phyloP scores from a whole-genome alignment of 495 filamentous ascomycete genomes.

The Hypoxylon trugodes region DNA sequence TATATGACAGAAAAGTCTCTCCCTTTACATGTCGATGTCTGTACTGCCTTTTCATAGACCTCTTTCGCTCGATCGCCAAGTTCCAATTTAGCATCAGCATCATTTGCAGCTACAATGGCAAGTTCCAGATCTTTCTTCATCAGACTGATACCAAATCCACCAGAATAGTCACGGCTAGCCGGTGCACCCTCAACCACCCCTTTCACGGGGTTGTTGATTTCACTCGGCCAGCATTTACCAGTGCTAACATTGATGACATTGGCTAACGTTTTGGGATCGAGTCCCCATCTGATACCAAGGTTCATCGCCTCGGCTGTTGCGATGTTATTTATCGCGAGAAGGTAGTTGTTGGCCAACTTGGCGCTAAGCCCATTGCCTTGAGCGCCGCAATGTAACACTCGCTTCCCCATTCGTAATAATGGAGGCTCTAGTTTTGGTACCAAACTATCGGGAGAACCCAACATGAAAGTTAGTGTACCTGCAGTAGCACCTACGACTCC shows the following conservation, averaged over 20 bases:
- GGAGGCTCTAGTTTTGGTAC: constrained; percentile 69
- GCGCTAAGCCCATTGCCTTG: constrained; percentile 83
- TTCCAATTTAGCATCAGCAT: constrained; percentile 70
- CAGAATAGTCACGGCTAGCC: constrained; percentile 75
- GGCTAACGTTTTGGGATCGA: constrained; percentile 80
- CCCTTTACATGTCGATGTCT: constrained; percentile 67
- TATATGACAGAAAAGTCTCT: constrained; percentile 90
- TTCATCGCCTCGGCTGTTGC: constrained; percentile 94
- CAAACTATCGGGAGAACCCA: constrained; percentile 70
- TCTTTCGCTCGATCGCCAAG: constrained; percentile 69
- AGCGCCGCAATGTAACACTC: constrained; percentile 79
- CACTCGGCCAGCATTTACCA: constrained; percentile 89
- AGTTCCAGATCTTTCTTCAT: constrained; percentile 86
- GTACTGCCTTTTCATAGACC: constrained; percentile 72
- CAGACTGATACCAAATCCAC: constrained; percentile 82
- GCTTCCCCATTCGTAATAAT: constrained; percentile 81
- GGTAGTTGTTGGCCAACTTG: constrained; percentile 94
- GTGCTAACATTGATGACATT: constrained; percentile 86
- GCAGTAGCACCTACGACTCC: constrained; percentile 82
- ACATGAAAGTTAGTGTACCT: constrained; percentile 85
- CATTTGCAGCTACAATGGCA: constrained; percentile 75
- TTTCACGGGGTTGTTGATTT: constrained; percentile 91
- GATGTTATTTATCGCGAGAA: constrained; percentile 91
- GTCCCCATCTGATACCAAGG: constrained; percentile 82
- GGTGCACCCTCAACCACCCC: constrained; percentile 80